A percentile compares a stretch with the other conserved stretches of the same genome.
These are phyloP conservation scores for Juncus inflexus DNA, from an alignment of 176 grass and related monocot genomes.

Conservation along the genomic window DNA sequence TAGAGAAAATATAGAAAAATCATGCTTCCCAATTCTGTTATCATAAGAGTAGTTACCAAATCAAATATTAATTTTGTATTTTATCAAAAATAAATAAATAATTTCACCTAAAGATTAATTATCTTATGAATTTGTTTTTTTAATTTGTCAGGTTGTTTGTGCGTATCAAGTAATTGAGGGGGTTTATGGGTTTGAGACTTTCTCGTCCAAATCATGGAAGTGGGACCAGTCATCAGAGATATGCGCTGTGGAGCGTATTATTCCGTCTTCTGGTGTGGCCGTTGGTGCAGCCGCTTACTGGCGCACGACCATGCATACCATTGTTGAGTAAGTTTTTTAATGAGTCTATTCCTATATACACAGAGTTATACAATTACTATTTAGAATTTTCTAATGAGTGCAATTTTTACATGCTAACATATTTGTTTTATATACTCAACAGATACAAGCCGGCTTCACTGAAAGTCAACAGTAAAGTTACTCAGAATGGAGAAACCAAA, in stretches of 20 bases:
- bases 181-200: slow-evolving; percentile 42
- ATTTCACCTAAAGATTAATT: no score
- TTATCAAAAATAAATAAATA: no score
- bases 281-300: slow-evolving; percentile 47
- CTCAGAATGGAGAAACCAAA: neutral
- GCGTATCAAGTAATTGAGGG: slow-evolving; percentile 23
- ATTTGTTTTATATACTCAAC: neutral
- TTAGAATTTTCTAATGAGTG: neutral
- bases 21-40: no score
- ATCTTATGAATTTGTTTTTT: no score
- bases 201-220: slow-evolving; percentile 44
- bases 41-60: no score
- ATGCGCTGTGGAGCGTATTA: slow-evolving; percentile 18
- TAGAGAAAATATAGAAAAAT: no score
- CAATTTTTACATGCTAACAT: neutral
- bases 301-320: slow-evolving; percentile 39
- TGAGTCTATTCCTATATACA: neutral
- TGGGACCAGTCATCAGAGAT: slow-evolving; percentile 18
- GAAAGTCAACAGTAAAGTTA: neutral
- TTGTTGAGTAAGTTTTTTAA: slow-evolving; percentile 25
- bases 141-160: slow-evolving; percentile 30
- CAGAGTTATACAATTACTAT: neutral
- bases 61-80: no score
- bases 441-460: neutral
- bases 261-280: slow-evolving; percentile 26